A percentile compares a stretch with the other conserved stretches of the same genome.
Conservation (phyloP, 2,329 filamentous ascomycete species). For the Paramyrothecium roridum region DNA sequence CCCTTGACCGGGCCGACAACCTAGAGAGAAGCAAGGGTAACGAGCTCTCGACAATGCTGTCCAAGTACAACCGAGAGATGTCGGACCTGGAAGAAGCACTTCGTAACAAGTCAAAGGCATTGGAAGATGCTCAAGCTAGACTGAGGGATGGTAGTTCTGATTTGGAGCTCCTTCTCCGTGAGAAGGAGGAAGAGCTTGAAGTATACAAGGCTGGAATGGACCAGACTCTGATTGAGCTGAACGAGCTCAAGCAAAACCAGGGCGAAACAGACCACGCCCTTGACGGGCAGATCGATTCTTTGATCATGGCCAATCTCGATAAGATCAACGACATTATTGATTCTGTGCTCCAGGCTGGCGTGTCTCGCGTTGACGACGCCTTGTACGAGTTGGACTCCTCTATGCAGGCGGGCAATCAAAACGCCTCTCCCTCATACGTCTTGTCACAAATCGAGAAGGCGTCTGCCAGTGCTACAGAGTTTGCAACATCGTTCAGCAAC, state of each 20-base stretch:
- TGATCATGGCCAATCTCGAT: slow-evolving; percentile 80
- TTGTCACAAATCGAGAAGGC: slow-evolving; percentile 97
- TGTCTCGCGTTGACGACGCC: slow-evolving; percentile 91
- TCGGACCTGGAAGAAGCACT: slow-evolving; percentile 92
- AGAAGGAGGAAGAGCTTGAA: slow-evolving; percentile 97
- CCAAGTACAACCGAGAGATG: slow-evolving; percentile 97
- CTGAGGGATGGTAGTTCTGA: slow-evolving; percentile 79
- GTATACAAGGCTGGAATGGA: slow-evolving; percentile 99
- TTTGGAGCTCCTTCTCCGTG: slow-evolving; percentile 77
- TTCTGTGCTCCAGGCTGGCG: slow-evolving; percentile 88
- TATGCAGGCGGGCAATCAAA: slow-evolving; percentile 99
- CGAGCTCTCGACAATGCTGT: slow-evolving; percentile 89
- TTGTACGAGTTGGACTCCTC: slow-evolving; percentile 95
- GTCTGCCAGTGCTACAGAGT: slow-evolving; percentile 90
- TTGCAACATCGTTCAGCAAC: slow-evolving; percentile 97
- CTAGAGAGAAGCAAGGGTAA: slow-evolving; percentile 90
- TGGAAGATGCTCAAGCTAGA: slow-evolving; percentile 80
- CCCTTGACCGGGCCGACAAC: slow-evolving; percentile 87
- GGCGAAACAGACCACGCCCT: slow-evolving; percentile 75
- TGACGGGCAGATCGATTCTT: slow-evolving; percentile 86
- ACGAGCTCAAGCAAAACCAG: slow-evolving; percentile 76
- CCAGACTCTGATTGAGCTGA: slow-evolving; percentile 87
- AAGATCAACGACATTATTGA: slow-evolving; percentile 99
- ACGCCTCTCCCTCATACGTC: slow-evolving; percentile 90
- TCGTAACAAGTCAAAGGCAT: slow-evolving; percentile 77